Conservation (phyloP, 768 basidiomycete genomes). For the Termitomyces sp. region DNA sequence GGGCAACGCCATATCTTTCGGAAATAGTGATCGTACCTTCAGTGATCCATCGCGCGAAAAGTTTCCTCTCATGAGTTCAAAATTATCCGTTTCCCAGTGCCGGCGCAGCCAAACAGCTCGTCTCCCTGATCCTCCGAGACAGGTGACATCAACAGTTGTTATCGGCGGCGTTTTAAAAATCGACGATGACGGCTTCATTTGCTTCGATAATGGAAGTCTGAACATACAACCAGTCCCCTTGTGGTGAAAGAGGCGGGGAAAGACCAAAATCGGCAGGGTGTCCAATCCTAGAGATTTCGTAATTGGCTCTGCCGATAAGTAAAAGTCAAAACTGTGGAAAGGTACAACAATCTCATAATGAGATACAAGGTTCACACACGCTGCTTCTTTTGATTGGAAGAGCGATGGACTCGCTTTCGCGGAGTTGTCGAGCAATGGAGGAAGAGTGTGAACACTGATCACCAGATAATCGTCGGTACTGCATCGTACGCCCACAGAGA, state of each 20-base stretch:
- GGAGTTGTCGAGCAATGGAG: slow-evolving; percentile 7
- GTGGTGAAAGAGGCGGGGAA: slow-evolving; percentile 13
- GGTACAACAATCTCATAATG: slow-evolving; percentile 4
- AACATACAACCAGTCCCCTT: slow-evolving; percentile 17
- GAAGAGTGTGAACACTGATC: slow-evolving; percentile 26
- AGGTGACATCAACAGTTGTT: slow-evolving; percentile 18
- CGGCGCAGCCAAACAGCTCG: slow-evolving; percentile 52
- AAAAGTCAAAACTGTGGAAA: slow-evolving; percentile 14
- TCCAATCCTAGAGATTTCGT: slow-evolving; percentile 5
- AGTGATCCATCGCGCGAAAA: slow-evolving; percentile 22
- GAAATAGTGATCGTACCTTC: slow-evolving; percentile 35
- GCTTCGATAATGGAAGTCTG: slow-evolving; percentile 14
- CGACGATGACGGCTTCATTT: background rate
- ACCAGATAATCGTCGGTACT: slow-evolving; percentile 18
- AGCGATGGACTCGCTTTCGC: background rate
- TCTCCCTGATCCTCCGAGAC: slow-evolving; percentile 37
- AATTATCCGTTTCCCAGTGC: slow-evolving; percentile 43
- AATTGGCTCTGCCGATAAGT: slow-evolving; percentile 14
- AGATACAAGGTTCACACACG: background rate
- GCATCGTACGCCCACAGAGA: slow-evolving; percentile 25
- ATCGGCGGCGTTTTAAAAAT: slow-evolving; percentile 8
- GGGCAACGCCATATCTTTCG: slow-evolving; percentile 43
- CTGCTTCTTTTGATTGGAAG: background rate
- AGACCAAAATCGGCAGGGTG: slow-evolving; percentile 14
- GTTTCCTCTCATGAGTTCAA: slow-evolving; percentile 48